These are phyloP conservation scores for Boletellus ananas DNA, from an alignment of 768 basidiomycete genomes.

Conservation along the genomic window DNA sequence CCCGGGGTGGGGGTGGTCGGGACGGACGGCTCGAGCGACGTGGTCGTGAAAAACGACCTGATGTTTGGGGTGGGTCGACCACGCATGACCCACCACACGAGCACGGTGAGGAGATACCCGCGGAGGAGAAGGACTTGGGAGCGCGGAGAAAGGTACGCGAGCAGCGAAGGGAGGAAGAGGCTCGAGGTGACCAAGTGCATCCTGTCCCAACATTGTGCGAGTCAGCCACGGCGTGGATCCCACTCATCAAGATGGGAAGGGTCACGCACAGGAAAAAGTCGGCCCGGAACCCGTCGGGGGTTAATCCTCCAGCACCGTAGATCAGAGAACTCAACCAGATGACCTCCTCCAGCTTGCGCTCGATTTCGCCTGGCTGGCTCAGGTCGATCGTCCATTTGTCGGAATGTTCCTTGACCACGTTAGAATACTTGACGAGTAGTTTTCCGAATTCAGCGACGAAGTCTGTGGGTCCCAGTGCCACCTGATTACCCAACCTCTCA, in stretches of 20 bases:
- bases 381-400: slow-evolving; percentile 43
- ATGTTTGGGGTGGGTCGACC: slow-evolving; percentile 32
- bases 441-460: slow-evolving; percentile 20
- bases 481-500: slow-evolving; percentile 20
- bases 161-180: slow-evolving; percentile 27
- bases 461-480: slow-evolving; percentile 1
- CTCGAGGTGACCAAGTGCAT: slow-evolving; percentile 31
- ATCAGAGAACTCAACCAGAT: slow-evolving; percentile 51
- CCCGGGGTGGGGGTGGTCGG: background rate
- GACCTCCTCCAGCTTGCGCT: slow-evolving; percentile 62
- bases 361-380: slow-evolving; percentile 35
- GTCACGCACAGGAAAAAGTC: slow-evolving; percentile 50
- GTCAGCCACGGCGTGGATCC: background rate
- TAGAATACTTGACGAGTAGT: background rate
- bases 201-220: slow-evolving; percentile 2
- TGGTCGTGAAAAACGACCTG: slow-evolving; percentile 27
- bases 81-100: slow-evolving; percentile 28
- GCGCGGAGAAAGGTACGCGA: slow-evolving; percentile 13
- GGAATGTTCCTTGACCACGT: slow-evolving; percentile 19
- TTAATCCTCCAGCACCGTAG: slow-evolving; percentile 55
- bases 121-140: slow-evolving; percentile 29
- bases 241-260: background rate
- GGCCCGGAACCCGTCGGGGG: slow-evolving; percentile 41
- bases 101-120: slow-evolving; percentile 20
- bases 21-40: slow-evolving; percentile 19